Evolutionary conservation across 1,284 basidiomycete species (phyloP).

Genomic region (Earliella scabrosa): DNA sequence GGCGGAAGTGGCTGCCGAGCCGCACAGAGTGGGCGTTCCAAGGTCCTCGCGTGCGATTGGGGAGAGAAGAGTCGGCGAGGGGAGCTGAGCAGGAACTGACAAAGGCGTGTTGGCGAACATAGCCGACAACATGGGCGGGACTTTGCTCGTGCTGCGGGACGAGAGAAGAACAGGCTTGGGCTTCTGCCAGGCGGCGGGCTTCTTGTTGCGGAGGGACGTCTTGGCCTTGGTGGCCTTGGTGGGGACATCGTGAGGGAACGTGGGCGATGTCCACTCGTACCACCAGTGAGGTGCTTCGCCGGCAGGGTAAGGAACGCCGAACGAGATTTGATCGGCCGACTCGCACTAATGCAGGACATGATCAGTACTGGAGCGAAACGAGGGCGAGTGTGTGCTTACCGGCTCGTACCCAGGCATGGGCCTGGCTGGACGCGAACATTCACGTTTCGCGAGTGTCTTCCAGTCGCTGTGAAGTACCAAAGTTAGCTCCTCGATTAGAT

Average conservation of each 20-base stretch:
- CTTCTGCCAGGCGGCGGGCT: not conserved
- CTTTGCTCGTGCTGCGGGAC: not conserved
- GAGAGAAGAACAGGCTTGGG: not conserved
- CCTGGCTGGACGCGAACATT: not conserved
- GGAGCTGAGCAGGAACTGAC: not conserved
- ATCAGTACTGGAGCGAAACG: not conserved
- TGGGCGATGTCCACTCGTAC: slow-evolving; percentile 17
- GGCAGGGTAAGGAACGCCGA: slow-evolving; percentile 11
- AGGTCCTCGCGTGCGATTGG: not conserved
- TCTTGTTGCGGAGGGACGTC: slow-evolving; percentile 1
- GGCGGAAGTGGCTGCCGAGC: not conserved
- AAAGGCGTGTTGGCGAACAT: slow-evolving; percentile 14
- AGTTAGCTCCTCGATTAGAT: not conserved
- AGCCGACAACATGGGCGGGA: slow-evolving; percentile 10
- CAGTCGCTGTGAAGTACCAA: slow-evolving; percentile 2
- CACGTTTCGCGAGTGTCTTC: slow-evolving; percentile 10
- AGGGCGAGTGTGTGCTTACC: slow-evolving; percentile 1
- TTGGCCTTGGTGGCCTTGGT: too few species aligned
- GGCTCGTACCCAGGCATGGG: slow-evolving; percentile 2
- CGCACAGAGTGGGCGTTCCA: not conserved
- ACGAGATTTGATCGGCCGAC: slow-evolving; percentile 1
- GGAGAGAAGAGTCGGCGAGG: slow-evolving; percentile 4
- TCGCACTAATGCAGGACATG: not conserved
- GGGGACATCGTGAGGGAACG: not conserved
- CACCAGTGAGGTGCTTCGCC: slow-evolving; percentile 13